Evolutionary conservation across 106 monocot species (phyloP), one percentile per base, ranked within the genome.

Genomic region (Amphibolis antarctica): DNA sequence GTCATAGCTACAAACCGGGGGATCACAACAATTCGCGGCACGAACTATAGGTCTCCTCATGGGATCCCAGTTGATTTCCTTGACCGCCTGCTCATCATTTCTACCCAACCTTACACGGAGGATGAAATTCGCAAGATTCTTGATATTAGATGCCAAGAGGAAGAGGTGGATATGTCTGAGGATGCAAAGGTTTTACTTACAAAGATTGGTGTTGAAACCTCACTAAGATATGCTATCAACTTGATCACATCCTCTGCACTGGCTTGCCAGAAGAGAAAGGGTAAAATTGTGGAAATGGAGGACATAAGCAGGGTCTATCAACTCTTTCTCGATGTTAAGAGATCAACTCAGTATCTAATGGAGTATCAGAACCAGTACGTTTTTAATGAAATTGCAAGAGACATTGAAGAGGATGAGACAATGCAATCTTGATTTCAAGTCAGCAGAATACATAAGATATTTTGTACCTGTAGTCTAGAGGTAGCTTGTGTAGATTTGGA

Each of bases 21-120:
- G 3, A 98, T 98, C 74, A 90, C 90, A 0, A 81, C 73, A 36
- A 90, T 98, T 48, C 90, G 90, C 12, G 96, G 96, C 58, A 98
- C 90, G 18, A 84, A 78, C 65, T 90, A 98, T 67, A 71, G 62
- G 21, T 87, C 96, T 0, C 84, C 90, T n/a, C 89, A 98, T 42
- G 96, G 96, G 0, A 98, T 98, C 18, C 96, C 96, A n/a, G 59
- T 87, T n/a, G 96, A 98, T 63, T 98, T 98, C 60, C 82, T 98
- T 0, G 86, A 98, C 14, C 84, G 87, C 0, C 77, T 98, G 13
- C 79, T 98, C 29, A 98, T 98, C 44, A 87, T 98, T 62, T 71
- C 76, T 0, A 90, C 96, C 0, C 86, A 90, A 59, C 86, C 96
- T 10, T 98, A 85, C 65, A 72, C 82, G 1, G 86, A 81, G 71